phyloP scores from a whole-genome alignment of 2,329 filamentous ascomycete species.

The Didymella segeticola region DNA sequence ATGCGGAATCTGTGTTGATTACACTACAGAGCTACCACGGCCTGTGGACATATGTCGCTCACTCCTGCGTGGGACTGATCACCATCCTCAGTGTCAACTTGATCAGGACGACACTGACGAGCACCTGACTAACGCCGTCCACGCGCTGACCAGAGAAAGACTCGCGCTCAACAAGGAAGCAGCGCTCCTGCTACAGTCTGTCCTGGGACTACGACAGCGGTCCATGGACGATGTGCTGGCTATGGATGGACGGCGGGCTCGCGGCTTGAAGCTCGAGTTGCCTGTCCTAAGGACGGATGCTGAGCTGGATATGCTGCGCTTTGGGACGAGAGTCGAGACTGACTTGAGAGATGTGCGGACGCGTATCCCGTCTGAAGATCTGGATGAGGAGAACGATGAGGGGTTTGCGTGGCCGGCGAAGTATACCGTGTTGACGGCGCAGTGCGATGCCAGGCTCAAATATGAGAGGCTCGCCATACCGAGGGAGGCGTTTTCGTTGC shows the following conservation, averaged over 20 bases:
- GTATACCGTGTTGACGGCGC: conserved; percentile 39
- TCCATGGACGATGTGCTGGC: not conserved
- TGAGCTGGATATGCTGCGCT: conserved; percentile 53
- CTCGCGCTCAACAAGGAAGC: conserved; percentile 39
- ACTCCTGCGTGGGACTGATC: conserved; percentile 20
- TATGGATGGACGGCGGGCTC: conserved; percentile 22
- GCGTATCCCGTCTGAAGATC: conserved; percentile 38
- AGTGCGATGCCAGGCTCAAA: conserved; percentile 29
- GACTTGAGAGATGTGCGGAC: conserved; percentile 42
- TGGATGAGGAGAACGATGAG: conserved; percentile 53
- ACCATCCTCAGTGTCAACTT: conserved; percentile 30
- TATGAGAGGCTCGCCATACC: conserved; percentile 50
- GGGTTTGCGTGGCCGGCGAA: conserved; percentile 50
- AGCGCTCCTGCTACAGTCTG: conserved; percentile 35
- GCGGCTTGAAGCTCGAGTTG: conserved; percentile 52
- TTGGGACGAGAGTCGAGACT: conserved; percentile 38
- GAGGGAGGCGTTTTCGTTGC: conserved; percentile 41
- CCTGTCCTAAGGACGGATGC: conserved; percentile 56
- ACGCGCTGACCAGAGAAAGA: conserved; percentile 34
- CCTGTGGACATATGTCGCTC: conserved; percentile 16
- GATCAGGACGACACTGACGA: conserved; percentile 20
- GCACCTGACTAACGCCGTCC: conserved; percentile 4
- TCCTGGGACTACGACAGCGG: conserved; percentile 15
- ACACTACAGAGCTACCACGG: conserved; percentile 38
- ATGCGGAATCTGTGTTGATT: conserved; percentile 52